Conservation (phyloP, 441 rosid species). For the Dalechampia spathulata region DNA sequence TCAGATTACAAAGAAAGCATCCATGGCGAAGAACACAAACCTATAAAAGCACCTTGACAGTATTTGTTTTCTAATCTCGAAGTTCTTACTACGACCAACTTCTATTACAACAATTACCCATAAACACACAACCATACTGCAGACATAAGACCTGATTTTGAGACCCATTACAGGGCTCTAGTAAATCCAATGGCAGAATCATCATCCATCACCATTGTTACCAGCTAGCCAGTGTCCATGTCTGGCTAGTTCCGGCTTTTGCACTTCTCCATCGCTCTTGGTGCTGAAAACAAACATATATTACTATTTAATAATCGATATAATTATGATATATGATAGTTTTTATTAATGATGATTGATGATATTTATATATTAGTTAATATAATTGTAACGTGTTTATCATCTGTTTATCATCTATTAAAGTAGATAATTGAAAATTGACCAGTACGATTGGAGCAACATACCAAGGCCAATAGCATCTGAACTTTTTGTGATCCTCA, state of each 20-base stretch:
- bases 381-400: too few relatives aligned
- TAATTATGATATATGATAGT: too few relatives aligned
- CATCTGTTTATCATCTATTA: neutral
- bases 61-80: neutral
- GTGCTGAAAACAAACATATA: conserved; percentile 41
- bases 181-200: conserved; percentile 5
- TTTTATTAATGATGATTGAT: neutral
- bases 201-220: neutral
- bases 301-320: neutral
- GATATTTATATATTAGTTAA: too few relatives aligned
- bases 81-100: conserved; percentile 5
- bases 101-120: conserved; percentile 9
- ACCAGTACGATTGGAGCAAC: too few relatives aligned
- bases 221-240: neutral
- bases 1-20: conserved; percentile 22
- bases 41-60: conserved; percentile 13
- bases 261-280: conserved; percentile 71
- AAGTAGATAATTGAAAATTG: neutral
- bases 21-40: neutral
- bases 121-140: conserved; percentile 3
- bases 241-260: conserved; percentile 33
- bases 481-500: conserved; percentile 75
- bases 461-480: conserved; percentile 71
- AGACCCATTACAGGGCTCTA: conserved; percentile 1
- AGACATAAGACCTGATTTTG: conserved; percentile 3